A percentile compares a stretch with the other conserved stretches of the same genome.
These are phyloP conservation scores for Ramalina peruviana DNA, from an alignment of 495 filamentous ascomycete species.

Conservation along the genomic window DNA sequence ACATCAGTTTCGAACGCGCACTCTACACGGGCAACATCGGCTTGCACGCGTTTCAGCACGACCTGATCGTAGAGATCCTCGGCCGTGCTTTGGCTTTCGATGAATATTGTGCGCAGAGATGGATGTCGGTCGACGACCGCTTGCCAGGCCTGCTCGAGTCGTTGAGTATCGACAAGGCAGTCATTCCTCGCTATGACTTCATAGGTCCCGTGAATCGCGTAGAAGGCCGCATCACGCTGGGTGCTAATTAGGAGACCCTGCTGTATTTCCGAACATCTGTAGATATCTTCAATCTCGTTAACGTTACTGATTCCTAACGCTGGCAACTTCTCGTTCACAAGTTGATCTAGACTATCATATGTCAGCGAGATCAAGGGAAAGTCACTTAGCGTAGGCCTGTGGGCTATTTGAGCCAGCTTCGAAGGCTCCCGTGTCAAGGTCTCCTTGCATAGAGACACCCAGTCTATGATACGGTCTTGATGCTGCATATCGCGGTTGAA, in stretches of 20 bases:
- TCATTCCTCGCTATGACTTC: slow-evolving; percentile 30
- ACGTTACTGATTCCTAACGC: slow-evolving; percentile 31
- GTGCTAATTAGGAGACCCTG: slow-evolving; percentile 52
- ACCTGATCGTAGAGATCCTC: slow-evolving; percentile 34
- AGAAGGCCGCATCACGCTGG: slow-evolving; percentile 39
- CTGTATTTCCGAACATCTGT: slow-evolving; percentile 55
- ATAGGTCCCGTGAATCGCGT: slow-evolving; percentile 47
- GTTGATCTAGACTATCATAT: slow-evolving; percentile 36
- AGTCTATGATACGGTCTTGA: slow-evolving; percentile 39
- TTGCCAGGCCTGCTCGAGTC: slow-evolving; percentile 33
- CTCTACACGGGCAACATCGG: slow-evolving; percentile 19
- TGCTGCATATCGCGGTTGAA: slow-evolving; percentile 48
- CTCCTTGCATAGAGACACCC: slow-evolving; percentile 46
- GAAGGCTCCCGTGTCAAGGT: slow-evolving; percentile 37
- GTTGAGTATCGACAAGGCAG: slow-evolving; percentile 21
- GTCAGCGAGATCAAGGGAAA: slow-evolving; percentile 49
- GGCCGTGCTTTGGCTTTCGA: slow-evolving; percentile 29
- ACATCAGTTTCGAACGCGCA: slow-evolving; percentile 25
- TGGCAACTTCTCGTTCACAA: slow-evolving; percentile 25
- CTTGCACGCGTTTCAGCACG: slow-evolving; percentile 30
- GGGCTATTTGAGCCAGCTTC: slow-evolving; percentile 31
- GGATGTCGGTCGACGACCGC: slow-evolving; percentile 34
- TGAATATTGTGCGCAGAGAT: slow-evolving; percentile 38
- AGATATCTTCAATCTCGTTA: slow-evolving; percentile 43
- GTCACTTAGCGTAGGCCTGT: slow-evolving; percentile 44